Percentiles rank a stretch among this genome's conserved stretches.
These are phyloP conservation scores for Aspergillus cristatus DNA, from an alignment of 495 filamentous ascomycete genomes.

Conservation along the genomic window DNA sequence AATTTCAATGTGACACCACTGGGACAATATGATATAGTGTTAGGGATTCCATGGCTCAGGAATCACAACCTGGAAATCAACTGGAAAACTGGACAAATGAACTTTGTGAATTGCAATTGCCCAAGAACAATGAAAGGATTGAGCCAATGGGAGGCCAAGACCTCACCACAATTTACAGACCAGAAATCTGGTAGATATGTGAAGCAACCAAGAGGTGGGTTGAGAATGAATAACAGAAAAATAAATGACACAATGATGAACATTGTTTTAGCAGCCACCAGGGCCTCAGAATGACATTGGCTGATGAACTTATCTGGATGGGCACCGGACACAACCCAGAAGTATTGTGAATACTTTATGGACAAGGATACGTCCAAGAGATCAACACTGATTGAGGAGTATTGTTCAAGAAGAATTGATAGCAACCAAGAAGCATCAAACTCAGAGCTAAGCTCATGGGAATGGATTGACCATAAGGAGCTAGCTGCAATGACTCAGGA, in stretches of 20 bases:
- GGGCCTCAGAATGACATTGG: background rate
- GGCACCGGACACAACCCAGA: background rate
- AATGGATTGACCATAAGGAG: background rate
- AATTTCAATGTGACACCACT: background rate
- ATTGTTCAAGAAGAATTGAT: background rate
- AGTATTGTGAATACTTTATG: background rate
- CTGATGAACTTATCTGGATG: background rate
- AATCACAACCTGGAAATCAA: constrained; percentile 9
- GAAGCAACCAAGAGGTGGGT: background rate
- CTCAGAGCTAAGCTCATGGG: background rate
- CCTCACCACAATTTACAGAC: no score
- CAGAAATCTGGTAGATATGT: background rate
- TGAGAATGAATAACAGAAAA: background rate
- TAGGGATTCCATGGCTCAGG: background rate
- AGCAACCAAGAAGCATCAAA: background rate
- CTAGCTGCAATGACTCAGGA: background rate
- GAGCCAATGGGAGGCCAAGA: no score
- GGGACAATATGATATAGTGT: background rate
- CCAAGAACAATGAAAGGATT: background rate
- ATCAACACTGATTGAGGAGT: background rate
- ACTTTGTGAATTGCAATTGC: background rate
- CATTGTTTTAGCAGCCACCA: background rate
- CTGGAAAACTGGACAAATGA: background rate
- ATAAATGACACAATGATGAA: background rate
- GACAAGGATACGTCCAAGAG: background rate